Evolutionary conservation across 192 early-diverging fungal species (phyloP).

Genomic region (Entomortierella parvispora): DNA sequence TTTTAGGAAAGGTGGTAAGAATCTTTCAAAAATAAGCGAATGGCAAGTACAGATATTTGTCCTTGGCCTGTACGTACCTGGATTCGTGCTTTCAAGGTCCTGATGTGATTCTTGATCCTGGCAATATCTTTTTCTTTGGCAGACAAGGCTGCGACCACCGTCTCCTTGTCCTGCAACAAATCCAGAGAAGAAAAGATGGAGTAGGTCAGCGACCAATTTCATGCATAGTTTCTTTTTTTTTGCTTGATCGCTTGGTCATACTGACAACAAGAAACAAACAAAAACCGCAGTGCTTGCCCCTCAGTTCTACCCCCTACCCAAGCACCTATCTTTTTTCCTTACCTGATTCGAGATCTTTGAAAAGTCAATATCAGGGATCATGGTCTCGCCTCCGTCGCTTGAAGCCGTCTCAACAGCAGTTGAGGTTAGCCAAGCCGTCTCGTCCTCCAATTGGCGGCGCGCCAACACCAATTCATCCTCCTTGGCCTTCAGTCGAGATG

Average conservation of each 20-base stretch:
- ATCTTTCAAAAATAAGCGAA: background rate
- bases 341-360: constrained; percentile 23
- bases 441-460: constrained; percentile 15
- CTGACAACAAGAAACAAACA: too few species aligned
- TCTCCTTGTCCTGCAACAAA: constrained; percentile 30
- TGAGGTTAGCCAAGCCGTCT: background rate
- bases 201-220: background rate
- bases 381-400: constrained; percentile 41
- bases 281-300: too few species aligned
- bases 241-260: too few species aligned
- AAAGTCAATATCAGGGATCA: constrained; percentile 36
- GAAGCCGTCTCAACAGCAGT: constrained; percentile 14
- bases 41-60: background rate
- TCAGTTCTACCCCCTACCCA: background rate
- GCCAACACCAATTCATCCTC: constrained; percentile 17
- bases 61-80: too few species aligned
- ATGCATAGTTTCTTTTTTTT: background rate
- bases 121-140: constrained; percentile 33
- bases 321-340: constrained; percentile 1
- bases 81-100: constrained; percentile 21
- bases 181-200: background rate
- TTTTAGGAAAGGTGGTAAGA: background rate
- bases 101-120: constrained; percentile 29
- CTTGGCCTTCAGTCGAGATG: constrained; percentile 11
- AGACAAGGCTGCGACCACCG: constrained; percentile 6